Percentiles rank a stretch among this genome's conserved stretches.
These are phyloP conservation scores for Termitomyces eurrhizus DNA, from an alignment of 768 basidiomycete species.

Conservation along the genomic window DNA sequence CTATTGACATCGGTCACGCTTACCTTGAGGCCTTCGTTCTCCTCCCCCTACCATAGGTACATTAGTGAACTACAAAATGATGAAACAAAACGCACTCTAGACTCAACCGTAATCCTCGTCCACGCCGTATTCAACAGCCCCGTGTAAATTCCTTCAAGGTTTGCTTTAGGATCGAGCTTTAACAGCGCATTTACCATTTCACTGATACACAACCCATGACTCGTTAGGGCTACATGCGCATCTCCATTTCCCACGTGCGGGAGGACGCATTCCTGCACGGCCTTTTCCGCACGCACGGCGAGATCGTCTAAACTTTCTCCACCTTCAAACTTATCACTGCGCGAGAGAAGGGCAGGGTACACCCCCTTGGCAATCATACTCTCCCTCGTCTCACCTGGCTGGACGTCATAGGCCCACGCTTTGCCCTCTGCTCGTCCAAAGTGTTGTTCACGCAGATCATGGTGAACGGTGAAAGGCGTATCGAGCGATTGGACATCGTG, in stretches of 20 bases:
- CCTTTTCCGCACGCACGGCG: constrained; percentile 46
- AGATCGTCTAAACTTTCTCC: constrained; percentile 70
- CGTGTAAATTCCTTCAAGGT: constrained; percentile 29
- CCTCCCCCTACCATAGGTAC: constrained; percentile 12
- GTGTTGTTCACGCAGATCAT: constrained; percentile 62
- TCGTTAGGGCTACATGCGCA: constrained; percentile 62
- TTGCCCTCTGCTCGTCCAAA: constrained; percentile 73
- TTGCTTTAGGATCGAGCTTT: constrained; percentile 42
- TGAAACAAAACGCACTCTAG: constrained; percentile 32
- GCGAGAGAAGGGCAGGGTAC: constrained; percentile 48
- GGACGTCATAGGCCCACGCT: constrained; percentile 37
- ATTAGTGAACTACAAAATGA: neutral
- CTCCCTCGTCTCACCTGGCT: constrained; percentile 29
- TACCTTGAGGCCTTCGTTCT: constrained; percentile 30
- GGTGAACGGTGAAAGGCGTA: constrained; percentile 50
- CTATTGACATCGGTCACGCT: constrained; percentile 33
- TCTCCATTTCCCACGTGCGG: constrained; percentile 47
- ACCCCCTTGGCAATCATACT: constrained; percentile 46
- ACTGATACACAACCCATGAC: constrained; percentile 71
- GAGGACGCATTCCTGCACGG: constrained; percentile 51
- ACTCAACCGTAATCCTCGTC: constrained; percentile 49
- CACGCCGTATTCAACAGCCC: constrained; percentile 75
- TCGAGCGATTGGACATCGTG: constrained; percentile 47
- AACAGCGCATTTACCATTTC: constrained; percentile 57
- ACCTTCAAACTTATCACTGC: constrained; percentile 55